Evolutionary conservation across 2,329 filamentous ascomycete species (phyloP).

Genomic region (Aureobasidium pullulans): DNA sequence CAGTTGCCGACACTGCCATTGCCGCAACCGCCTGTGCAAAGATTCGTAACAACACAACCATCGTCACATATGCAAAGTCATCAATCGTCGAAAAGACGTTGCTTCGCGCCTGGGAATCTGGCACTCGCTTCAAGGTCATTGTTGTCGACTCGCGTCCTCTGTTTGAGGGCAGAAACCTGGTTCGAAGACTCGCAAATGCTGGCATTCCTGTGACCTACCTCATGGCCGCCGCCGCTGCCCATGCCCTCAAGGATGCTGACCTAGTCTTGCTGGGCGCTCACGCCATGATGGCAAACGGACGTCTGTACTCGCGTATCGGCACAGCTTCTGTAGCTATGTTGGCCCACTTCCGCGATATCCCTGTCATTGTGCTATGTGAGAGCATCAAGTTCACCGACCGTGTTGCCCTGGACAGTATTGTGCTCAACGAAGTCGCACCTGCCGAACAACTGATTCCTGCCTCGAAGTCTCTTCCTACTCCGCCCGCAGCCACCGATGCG

Average conservation of each 20-base stretch:
- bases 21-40: constrained; percentile 65
- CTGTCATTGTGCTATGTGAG: constrained; percentile 85
- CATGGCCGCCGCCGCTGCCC: constrained; percentile 68
- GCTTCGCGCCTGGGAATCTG: constrained; percentile 60
- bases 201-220: constrained; percentile 76
- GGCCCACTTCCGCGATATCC: constrained; percentile 66
- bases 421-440: constrained; percentile 85
- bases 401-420: constrained; percentile 84
- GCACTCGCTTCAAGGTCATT: constrained; percentile 73
- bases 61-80: constrained; percentile 82
- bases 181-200: constrained; percentile 59
- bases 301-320: constrained; percentile 79
- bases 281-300: constrained; percentile 91
- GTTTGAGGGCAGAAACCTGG: constrained; percentile 64
- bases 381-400: constrained; percentile 91
- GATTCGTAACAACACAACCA: constrained; percentile 70
- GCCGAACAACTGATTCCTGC: constrained; percentile 52
- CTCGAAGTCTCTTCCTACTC: neutral
- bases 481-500: neutral
- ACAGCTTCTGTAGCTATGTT: constrained; percentile 81
- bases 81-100: constrained; percentile 80
- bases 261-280: constrained; percentile 81
- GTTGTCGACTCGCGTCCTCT: constrained; percentile 71
- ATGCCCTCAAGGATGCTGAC: constrained; percentile 63
- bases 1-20: constrained; percentile 79